Base-by-base conservation (phyloP, 805 yeast genomes). In the Debaryomyces hansenii region DNA sequence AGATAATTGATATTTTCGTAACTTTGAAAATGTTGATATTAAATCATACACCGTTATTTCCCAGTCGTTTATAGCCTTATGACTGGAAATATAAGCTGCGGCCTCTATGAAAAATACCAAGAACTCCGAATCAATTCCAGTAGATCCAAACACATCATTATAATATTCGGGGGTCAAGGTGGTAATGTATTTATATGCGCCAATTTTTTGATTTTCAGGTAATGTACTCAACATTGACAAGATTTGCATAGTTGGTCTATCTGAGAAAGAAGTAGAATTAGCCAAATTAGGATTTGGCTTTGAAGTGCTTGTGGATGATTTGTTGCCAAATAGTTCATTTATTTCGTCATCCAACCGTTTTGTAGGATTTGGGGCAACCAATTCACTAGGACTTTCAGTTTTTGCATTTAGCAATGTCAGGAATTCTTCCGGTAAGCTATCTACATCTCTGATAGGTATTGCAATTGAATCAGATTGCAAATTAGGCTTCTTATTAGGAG, bases 101-200 rank as follows among this genome's bases (percentile, higher is more conserved):
- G 85, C 77, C 24, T 75, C 78, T 7, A 82, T 41, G 45, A 68
- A 75, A 48, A 79, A 74, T n/a, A 65, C 66, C 6, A 82, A 58
- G 47, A 77, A 71, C 10, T 72, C 77, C 0, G 74, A 53, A 33
- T 82, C 87, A 1, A 83, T 58, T 1, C 83, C 84, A 8, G 75
- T 69, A 3, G 55, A 44, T 6, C 57, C 53, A 45, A 78, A 82
- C 2, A 75, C 48, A 9, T 55, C 53, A 1, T 49, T 14, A 34
- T 69, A 66, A 1, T 58, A 56, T 0, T 47, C 38, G 0, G 64
- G 39, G 1, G 63, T 49, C 1, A 78, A 32, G 2, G 47, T 42
- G 4, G 78, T 47, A 1, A 77, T 63, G 47, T 71, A 75, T 10
- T 51, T 39, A 45, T 72, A 76, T 2, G 76, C 73, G 3, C 51